These are phyloP conservation scores for Dictyostelium intermedium DNA, from an alignment of 78 protist species.

Conservation along the genomic window DNA sequence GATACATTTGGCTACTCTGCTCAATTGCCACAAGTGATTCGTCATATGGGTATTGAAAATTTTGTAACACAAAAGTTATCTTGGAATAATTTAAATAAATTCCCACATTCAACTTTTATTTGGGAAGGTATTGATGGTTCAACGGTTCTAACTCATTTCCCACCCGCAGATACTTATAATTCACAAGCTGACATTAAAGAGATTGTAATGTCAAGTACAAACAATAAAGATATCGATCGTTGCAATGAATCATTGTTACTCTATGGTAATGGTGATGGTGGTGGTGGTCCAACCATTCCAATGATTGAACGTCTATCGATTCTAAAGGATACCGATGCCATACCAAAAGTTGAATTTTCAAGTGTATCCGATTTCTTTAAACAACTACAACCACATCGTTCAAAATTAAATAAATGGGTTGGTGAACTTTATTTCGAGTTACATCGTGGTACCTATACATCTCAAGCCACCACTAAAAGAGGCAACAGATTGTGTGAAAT, in stretches of 20 bases:
- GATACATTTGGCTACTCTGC: constrained; percentile 90
- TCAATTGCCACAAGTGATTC: constrained; percentile 89
- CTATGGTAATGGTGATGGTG: constrained; percentile 90
- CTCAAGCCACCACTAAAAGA: constrained; percentile 74
- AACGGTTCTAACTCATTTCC: constrained; percentile 87
- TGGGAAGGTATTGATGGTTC: constrained; percentile 95
- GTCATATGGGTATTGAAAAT: constrained; percentile 67
- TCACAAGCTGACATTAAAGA: constrained; percentile 76
- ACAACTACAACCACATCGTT: background rate
- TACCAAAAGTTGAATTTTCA: constrained; percentile 32
- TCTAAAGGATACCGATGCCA: constrained; percentile 27
- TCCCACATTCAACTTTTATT: constrained; percentile 82
- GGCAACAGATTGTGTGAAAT: constrained; percentile 84
- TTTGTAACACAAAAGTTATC: constrained; percentile 91
- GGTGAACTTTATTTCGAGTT: constrained; percentile 90
- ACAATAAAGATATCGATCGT: constrained; percentile 77
- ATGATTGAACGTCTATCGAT: constrained; percentile 71
- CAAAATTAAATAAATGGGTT: constrained; percentile 71
- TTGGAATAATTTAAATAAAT: constrained; percentile 88
- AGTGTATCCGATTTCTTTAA: constrained; percentile 69
- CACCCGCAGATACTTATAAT: constrained; percentile 88
- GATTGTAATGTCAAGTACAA: constrained; percentile 22
- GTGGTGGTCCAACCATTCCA: constrained; percentile 86
- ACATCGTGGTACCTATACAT: constrained; percentile 92
- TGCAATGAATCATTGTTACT: constrained; percentile 24